These are phyloP conservation scores for Microdochium nivale DNA, from an alignment of 2,329 filamentous ascomycete genomes.

Conservation along the genomic window DNA sequence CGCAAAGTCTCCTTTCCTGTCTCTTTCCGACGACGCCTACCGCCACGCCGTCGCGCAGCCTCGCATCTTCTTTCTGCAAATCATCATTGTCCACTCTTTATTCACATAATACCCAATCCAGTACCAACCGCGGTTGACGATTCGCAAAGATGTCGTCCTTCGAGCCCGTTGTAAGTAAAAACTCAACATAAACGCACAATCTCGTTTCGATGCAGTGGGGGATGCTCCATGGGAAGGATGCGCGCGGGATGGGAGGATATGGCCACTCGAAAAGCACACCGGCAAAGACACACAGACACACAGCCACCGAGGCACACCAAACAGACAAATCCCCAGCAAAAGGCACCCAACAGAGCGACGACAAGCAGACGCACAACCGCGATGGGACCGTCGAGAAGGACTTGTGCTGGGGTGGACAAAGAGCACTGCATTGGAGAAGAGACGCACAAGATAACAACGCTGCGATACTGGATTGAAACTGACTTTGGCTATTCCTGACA, in stretches of 20 bases:
- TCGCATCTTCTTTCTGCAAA: background rate
- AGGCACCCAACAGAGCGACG: background rate
- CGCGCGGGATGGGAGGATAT: background rate
- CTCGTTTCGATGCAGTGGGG: background rate
- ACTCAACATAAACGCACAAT: conserved; percentile 7
- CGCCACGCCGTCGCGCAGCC: background rate
- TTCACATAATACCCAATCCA: background rate
- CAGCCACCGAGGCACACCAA: background rate
- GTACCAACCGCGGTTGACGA: conserved; percentile 19
- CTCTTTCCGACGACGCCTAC: background rate
- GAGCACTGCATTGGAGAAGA: background rate
- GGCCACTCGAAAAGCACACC: conserved; percentile 1
- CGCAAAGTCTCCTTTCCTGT: background rate
- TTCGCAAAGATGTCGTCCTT: conserved; percentile 57
- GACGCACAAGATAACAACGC: background rate
- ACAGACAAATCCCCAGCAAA: background rate
- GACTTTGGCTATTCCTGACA: conserved; percentile 29
- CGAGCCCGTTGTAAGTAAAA: conserved; percentile 59
- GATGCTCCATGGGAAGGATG: background rate
- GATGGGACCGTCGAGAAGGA: background rate
- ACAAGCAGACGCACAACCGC: background rate
- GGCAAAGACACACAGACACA: background rate
- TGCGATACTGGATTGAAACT: conserved; percentile 15
- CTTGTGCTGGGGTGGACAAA: background rate
- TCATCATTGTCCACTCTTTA: background rate